These are phyloP conservation scores for Diaporthe sp. DNA, from an alignment of 2,329 filamentous ascomycete species.

Conservation along the genomic window DNA sequence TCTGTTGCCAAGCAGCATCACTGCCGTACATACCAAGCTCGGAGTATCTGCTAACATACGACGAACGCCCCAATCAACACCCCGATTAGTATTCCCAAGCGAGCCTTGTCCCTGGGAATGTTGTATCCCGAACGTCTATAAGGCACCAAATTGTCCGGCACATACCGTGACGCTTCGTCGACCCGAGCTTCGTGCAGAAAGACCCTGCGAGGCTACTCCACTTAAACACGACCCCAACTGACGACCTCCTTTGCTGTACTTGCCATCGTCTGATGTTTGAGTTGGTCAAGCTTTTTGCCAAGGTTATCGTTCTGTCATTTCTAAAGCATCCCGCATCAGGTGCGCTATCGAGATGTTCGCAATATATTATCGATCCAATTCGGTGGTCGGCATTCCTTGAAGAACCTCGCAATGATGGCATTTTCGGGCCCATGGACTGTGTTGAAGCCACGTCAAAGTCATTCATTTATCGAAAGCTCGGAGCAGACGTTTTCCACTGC, in stretches of 20 bases:
- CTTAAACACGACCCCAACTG: neutral
- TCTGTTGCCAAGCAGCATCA: neutral
- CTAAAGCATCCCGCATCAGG: neutral
- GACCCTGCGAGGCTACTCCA: neutral
- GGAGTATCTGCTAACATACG: neutral
- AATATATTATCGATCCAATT: neutral
- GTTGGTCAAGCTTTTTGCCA: neutral
- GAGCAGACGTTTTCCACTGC: neutral
- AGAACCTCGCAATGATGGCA: neutral
- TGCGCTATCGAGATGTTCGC: neutral
- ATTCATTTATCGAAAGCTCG: neutral
- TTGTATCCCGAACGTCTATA: neutral
- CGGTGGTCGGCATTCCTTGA: neutral
- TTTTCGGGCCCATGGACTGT: neutral
- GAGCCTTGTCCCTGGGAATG: neutral
- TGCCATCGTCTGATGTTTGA: neutral
- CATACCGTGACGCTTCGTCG: neutral
- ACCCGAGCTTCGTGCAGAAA: neutral
- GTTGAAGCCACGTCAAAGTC: neutral
- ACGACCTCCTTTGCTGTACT: neutral
- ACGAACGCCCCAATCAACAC: neutral
- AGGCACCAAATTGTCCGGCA: neutral
- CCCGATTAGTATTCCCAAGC: neutral
- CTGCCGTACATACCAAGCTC: neutral
- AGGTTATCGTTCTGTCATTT: neutral